These are phyloP conservation scores for Ustilago hordei DNA, from an alignment of 1,284 basidiomycete genomes.

Conservation along the genomic window DNA sequence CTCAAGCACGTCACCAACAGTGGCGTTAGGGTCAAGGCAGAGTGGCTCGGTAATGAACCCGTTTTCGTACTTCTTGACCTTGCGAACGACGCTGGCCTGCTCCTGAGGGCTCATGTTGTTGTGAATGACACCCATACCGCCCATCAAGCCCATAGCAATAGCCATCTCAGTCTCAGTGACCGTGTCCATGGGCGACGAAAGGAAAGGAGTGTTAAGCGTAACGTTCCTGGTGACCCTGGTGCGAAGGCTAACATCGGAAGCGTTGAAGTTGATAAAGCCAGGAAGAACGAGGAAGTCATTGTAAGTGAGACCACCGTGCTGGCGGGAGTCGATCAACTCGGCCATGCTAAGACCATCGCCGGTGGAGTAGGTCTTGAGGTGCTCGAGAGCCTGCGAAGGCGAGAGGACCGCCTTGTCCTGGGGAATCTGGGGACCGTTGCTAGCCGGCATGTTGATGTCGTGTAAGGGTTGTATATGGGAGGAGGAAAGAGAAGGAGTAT, in stretches of 20 bases:
- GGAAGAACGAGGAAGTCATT: conserved; percentile 75
- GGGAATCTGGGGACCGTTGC: conserved; percentile 43
- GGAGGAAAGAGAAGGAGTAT: background rate
- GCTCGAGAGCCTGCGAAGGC: conserved; percentile 56
- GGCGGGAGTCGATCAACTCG: conserved; percentile 89
- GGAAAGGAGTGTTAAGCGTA: conserved; percentile 91
- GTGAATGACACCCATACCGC: conserved; percentile 98
- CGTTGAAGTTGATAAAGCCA: conserved; percentile 95
- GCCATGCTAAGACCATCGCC: conserved; percentile 87
- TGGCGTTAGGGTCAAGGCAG: conserved; percentile 81
- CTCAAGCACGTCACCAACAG: conserved; percentile 89
- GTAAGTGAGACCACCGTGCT: conserved; percentile 95
- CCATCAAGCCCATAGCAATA: conserved; percentile 76
- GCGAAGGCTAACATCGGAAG: conserved; percentile 83
- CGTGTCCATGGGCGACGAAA: conserved; percentile 99
- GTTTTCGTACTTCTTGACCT: conserved; percentile 94
- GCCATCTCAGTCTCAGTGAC: conserved; percentile 98
- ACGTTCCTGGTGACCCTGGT: conserved; percentile 91
- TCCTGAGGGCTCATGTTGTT: conserved; percentile 90
- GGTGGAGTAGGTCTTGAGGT: conserved; percentile 75
- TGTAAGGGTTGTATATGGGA: background rate
- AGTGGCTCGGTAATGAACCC: conserved; percentile 95
- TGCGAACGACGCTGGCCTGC: conserved; percentile 96
- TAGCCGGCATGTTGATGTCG: conserved; percentile 26
- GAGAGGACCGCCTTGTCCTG: conserved; percentile 52